Evolutionary conservation across 805 yeast species (phyloP).

Genomic region (Pichia occidentalis): DNA sequence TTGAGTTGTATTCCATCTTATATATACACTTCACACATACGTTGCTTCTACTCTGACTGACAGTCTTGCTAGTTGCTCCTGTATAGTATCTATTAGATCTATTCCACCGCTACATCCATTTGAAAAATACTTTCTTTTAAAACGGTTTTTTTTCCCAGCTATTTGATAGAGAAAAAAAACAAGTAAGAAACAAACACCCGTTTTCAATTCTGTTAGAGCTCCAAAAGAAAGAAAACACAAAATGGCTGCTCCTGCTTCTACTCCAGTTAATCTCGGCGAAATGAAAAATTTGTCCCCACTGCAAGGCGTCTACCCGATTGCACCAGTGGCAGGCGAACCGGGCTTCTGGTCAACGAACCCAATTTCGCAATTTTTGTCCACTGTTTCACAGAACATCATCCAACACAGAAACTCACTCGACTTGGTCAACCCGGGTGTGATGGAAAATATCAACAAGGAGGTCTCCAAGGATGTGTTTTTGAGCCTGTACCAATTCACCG

Average conservation of each 20-base stretch:
- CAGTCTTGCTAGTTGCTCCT: too few relatives aligned
- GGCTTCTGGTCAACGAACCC: conserved; percentile 81
- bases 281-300: conserved; percentile 51
- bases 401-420: conserved; percentile 79
- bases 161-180: background rate
- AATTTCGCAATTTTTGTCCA: conserved; percentile 69
- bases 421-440: conserved; percentile 87
- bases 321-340: conserved; percentile 41
- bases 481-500: conserved; percentile 85
- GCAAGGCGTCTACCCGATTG: conserved; percentile 46
- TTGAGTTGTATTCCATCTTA: too few relatives aligned
- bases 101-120: background rate
- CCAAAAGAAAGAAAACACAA: background rate
- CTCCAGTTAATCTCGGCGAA: conserved; percentile 44
- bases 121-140: background rate
- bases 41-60: too few relatives aligned
- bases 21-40: too few relatives aligned
- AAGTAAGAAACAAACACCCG: background rate
- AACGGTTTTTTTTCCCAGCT: background rate
- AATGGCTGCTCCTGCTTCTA: conserved; percentile 27
- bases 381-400: conserved; percentile 62
- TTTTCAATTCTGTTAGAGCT: background rate
- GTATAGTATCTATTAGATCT: background rate
- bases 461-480: conserved; percentile 90
- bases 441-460: conserved; percentile 89